Base-by-base conservation (phyloP, 2,329 filamentous ascomycete genomes). In the Dryadomyces quercivorus region DNA sequence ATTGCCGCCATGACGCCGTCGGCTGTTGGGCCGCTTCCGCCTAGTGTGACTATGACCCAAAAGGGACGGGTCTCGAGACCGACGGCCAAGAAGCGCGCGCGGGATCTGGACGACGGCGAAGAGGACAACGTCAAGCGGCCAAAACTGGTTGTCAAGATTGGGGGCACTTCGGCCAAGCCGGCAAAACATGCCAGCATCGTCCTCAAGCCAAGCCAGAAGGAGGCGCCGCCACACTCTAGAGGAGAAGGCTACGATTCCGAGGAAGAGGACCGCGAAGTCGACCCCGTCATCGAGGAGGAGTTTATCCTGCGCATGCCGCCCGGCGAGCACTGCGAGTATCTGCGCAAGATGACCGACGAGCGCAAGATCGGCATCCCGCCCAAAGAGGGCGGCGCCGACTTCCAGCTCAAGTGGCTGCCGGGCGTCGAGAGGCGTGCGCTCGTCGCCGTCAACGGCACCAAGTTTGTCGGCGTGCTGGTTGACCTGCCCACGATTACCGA, bases 241-340 rank as follows among this genome's bases (percentile, higher is more conserved):
- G 93, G 93, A 52, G 89, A 95, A 55, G 93, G 92, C 8, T 98
- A 97, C 69, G 93, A 98, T 66, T 96, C 91, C 3, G 93, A 97
- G 68, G 89, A 91, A 13, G 93, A 90, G 54, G 93, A 97, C 64
- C 82, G 85, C 15, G 93, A 98, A 67, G 70, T 74, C 10, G 93
- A 98, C 63, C 93, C 93, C 0, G 78, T 86, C 1, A 88, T 95
- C 57, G 92, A 97, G 68, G 86, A 92, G 63, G 85, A 94, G 59
- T 88, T 97, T 60, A 77, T 98, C 9, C 69, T 98, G 58, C 87
- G 93, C 57, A 95, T 96, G 86, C 68, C 83, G 54, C 88, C 90
- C 0, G 91, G 90, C 0, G 81, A 86, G 34, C 87, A 96, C 68
- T 88, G 86, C 65, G 88, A 96, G 22, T 90, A 92, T 63, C 72